Evolutionary conservation across 2,329 filamentous ascomycete genomes (phyloP).

Genomic region (Botryosphaeria dothidea): DNA sequence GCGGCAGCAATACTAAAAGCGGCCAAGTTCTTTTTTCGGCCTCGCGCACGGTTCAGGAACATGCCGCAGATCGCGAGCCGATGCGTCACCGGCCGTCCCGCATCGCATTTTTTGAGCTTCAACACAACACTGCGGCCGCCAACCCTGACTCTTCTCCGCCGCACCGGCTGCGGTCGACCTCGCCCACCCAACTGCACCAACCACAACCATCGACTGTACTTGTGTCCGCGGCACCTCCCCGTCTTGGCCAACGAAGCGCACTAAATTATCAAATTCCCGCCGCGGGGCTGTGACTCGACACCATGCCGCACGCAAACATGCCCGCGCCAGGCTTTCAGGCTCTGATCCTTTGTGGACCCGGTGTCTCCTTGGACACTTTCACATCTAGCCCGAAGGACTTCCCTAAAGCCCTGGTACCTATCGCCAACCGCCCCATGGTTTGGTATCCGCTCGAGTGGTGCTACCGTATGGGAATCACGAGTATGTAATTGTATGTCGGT

Average conservation of each 20-base stretch:
- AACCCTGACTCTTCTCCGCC: neutral
- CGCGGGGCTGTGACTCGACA: conserved; percentile 2
- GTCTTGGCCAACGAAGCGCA: neutral
- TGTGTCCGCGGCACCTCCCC: neutral
- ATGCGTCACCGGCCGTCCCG: conserved; percentile 16
- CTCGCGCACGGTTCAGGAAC: neutral
- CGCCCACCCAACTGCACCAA: neutral
- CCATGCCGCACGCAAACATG: conserved; percentile 76
- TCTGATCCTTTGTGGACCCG: conserved; percentile 79
- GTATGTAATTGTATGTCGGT: conserved; percentile 47
- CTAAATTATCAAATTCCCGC: too few relatives aligned
- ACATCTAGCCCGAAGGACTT: conserved; percentile 78
- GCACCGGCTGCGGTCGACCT: neutral
- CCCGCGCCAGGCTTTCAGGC: conserved; percentile 78
- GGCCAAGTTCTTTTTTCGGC: neutral
- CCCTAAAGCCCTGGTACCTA: conserved; percentile 78
- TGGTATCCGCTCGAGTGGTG: conserved; percentile 89
- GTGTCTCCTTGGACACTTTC: conserved; percentile 79
- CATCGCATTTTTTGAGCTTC: conserved; percentile 18
- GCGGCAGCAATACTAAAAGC: neutral
- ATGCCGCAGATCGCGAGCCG: neutral
- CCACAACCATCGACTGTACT: too few relatives aligned
- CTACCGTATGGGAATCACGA: conserved; percentile 75
- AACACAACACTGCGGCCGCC: neutral
- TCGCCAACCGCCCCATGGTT: conserved; percentile 84